Evolutionary conservation across 768 basidiomycete species (phyloP).

Genomic region (Collybiopsis confluens): DNA sequence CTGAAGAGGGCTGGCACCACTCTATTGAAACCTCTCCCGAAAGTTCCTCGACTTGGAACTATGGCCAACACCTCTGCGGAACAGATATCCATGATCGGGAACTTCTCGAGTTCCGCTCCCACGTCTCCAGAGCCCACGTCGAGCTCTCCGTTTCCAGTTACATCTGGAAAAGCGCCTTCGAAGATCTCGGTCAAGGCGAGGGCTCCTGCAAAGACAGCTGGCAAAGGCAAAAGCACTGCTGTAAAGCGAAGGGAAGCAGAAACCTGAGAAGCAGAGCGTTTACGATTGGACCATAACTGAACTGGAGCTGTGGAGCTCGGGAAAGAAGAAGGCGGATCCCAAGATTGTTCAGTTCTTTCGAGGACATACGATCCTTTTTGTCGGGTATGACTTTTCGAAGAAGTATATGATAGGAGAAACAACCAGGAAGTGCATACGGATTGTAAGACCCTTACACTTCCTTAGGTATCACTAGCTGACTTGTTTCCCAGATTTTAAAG

Average conservation of each 20-base stretch:
- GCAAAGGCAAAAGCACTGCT: neutral
- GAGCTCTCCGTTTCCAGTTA: neutral
- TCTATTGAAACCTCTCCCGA: neutral
- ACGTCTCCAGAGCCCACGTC: neutral
- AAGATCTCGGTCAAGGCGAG: neutral
- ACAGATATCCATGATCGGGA: neutral
- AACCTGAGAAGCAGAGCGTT: too few species aligned
- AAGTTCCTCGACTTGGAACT: neutral
- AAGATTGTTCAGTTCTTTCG: neutral
- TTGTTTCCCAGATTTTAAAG: conserved; percentile 46
- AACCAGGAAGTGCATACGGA: neutral
- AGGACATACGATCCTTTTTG: neutral
- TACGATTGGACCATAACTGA: too few species aligned
- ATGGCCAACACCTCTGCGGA: neutral
- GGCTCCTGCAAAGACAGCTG: neutral
- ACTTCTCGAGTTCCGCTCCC: neutral
- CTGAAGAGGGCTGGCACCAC: neutral
- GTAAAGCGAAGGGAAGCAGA: neutral
- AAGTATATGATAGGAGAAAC: neutral
- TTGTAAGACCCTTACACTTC: neutral
- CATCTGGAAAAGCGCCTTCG: neutral
- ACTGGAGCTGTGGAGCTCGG: neutral
- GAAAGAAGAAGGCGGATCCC: neutral
- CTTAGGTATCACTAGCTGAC: neutral
- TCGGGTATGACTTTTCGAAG: neutral